Conservation (phyloP, 768 basidiomycete species). For the Leucogyrophana mollusca region DNA sequence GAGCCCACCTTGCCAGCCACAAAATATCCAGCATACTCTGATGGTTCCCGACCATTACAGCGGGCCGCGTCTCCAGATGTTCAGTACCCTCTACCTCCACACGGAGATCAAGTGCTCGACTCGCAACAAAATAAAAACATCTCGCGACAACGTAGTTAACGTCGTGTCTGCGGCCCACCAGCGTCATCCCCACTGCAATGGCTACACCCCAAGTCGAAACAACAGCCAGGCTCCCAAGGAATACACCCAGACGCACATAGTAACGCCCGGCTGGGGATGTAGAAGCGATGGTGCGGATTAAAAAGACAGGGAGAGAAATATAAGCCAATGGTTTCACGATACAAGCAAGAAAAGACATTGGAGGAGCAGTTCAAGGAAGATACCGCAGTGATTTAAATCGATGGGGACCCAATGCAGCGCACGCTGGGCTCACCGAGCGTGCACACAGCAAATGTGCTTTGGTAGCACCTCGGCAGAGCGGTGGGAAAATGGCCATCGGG, state of each 20-base stretch:
- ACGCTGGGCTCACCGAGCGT: constrained; percentile 26
- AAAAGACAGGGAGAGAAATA: constrained; percentile 67
- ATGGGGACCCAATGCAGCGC: constrained; percentile 11
- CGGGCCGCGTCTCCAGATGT: constrained; percentile 67
- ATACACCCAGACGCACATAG: constrained; percentile 71
- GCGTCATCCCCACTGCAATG: constrained; percentile 61
- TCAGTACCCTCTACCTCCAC: constrained; percentile 88
- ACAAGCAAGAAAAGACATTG: constrained; percentile 63
- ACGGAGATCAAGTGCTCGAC: constrained; percentile 60
- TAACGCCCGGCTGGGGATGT: constrained; percentile 60
- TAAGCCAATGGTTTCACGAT: constrained; percentile 75
- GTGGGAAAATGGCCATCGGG: constrained; percentile 25
- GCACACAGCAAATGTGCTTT: constrained; percentile 10
- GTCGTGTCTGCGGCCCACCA: constrained; percentile 71
- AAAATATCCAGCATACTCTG: constrained; percentile 92
- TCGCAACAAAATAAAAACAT: constrained; percentile 72
- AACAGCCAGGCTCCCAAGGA: constrained; percentile 66
- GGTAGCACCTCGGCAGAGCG: constrained; percentile 20
- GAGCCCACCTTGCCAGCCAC: constrained; percentile 69
- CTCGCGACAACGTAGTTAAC: constrained; percentile 83
- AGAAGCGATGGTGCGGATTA: constrained; percentile 59
- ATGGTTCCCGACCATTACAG: constrained; percentile 84
- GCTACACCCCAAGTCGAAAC: constrained; percentile 73
- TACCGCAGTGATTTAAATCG: constrained; percentile 12
- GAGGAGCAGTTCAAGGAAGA: constrained; percentile 14